phyloP scores from a whole-genome alignment of 306 rosid species.

The Gynostemma pentaphyllum region DNA sequence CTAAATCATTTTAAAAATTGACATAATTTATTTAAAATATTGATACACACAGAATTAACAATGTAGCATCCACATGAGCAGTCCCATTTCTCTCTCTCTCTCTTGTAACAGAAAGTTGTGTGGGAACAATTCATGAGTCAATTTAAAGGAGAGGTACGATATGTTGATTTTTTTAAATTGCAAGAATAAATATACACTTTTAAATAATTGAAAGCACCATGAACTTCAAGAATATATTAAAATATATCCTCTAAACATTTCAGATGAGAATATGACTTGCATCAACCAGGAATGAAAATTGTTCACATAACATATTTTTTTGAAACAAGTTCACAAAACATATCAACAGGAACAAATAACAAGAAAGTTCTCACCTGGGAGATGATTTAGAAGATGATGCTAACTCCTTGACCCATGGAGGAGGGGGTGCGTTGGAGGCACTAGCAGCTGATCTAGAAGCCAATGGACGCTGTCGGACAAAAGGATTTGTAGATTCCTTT shows the following conservation, averaged over 20 bases:
- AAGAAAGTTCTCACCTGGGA: conserved; percentile 40
- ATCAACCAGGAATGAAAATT: too few species aligned
- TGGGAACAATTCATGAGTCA: neutral
- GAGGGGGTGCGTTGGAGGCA: conserved; percentile 57
- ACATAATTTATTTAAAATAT: neutral
- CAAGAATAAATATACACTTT: too few species aligned
- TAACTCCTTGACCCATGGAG: conserved; percentile 81
- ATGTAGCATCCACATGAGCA: neutral
- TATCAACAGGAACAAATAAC: neutral
- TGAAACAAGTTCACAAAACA: neutral
- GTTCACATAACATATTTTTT: too few species aligned
- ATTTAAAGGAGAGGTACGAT: neutral
- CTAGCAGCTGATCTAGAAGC: conserved; percentile 65
- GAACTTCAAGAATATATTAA: neutral
- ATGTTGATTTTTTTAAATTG: neutral
- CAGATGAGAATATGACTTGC: neutral
- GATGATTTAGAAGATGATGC: conserved; percentile 45
- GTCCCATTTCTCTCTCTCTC: neutral
- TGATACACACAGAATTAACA: neutral
- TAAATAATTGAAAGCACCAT: neutral
- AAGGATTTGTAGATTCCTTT: conserved; percentile 85
- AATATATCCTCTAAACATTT: neutral
- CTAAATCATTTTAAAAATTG: neutral
- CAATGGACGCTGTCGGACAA: conserved; percentile 87
- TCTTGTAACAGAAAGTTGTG: neutral